phyloP scores from a whole-genome alignment of 768 basidiomycete species.

The Mycena latifolia region DNA sequence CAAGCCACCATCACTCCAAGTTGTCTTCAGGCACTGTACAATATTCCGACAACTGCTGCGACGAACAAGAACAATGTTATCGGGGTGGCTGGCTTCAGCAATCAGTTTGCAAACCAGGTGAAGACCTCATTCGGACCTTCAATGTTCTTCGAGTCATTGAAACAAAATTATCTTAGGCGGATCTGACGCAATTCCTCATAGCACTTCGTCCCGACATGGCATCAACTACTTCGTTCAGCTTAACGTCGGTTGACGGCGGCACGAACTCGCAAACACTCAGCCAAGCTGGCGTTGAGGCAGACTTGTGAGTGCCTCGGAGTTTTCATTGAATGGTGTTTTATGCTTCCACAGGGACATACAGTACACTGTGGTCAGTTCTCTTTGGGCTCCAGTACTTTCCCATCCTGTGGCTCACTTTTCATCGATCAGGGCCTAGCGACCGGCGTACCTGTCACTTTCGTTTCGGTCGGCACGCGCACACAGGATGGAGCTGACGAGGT shows the following conservation, averaged over 20 bases:
- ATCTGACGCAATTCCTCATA: constrained; percentile 36
- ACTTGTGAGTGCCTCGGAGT: not conserved
- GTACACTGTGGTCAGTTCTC: not conserved
- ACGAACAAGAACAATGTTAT: constrained; percentile 35
- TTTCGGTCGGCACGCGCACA: not conserved
- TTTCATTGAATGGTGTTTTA: not conserved
- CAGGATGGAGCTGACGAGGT: not conserved
- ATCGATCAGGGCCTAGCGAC: not conserved
- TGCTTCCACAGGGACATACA: not conserved
- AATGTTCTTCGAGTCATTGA: not conserved
- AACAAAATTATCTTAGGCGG: constrained; percentile 10
- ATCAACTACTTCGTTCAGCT: not conserved
- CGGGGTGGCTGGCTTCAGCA: constrained; percentile 38
- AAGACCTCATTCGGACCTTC: constrained; percentile 10
- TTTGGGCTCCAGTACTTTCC: too few species aligned
- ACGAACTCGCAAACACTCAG: not conserved
- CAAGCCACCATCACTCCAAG: constrained; percentile 36
- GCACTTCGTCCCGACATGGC: not conserved
- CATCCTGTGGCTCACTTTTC: too few species aligned
- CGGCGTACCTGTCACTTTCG: not conserved
- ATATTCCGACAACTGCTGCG: constrained; percentile 37
- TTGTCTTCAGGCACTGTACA: constrained; percentile 42
- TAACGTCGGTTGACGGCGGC: not conserved
- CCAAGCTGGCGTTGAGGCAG: not conserved
- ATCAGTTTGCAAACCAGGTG: constrained; percentile 38